Evolutionary conservation across 768 basidiomycete genomes (phyloP).

Genomic region (Agaricus subrufescens): DNA sequence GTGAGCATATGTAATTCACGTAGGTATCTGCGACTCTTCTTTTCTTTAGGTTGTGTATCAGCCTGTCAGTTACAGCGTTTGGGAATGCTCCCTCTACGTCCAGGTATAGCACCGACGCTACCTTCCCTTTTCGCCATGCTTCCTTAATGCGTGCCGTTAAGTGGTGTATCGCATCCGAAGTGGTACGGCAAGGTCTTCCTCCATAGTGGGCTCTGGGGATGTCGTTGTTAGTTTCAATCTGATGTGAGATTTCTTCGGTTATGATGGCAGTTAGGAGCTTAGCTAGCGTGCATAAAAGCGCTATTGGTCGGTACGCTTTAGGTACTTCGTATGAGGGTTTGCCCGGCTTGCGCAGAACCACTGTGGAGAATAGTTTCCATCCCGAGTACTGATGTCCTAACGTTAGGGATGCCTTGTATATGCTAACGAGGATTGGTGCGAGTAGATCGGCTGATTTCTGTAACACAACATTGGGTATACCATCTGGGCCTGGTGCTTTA

Average conservation of each 20-base stretch:
- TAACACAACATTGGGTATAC: constrained; percentile 20
- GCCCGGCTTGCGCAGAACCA: constrained; percentile 29
- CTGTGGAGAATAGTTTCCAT: constrained; percentile 19
- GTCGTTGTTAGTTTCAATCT: constrained; percentile 21
- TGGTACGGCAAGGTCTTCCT: constrained; percentile 27
- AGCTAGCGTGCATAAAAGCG: constrained; percentile 19
- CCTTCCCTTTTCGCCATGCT: constrained; percentile 26
- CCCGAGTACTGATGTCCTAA: neutral
- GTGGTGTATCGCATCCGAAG: constrained; percentile 27
- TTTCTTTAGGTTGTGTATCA: constrained; percentile 25
- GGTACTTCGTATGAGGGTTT: constrained; percentile 25
- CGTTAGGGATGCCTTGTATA: constrained; percentile 14
- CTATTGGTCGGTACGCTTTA: constrained; percentile 31
- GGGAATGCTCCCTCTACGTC: constrained; percentile 39
- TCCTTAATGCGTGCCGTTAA: constrained; percentile 29
- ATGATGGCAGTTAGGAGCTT: constrained; percentile 23
- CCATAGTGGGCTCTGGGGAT: constrained; percentile 31
- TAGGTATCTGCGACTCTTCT: constrained; percentile 17
- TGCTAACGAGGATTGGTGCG: constrained; percentile 7
- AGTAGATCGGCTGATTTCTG: constrained; percentile 12
- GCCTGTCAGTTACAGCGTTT: constrained; percentile 21
- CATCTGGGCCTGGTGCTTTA: constrained; percentile 24
- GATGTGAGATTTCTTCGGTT: constrained; percentile 17
- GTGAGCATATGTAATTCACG: constrained; percentile 9
- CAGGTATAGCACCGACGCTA: constrained; percentile 29